A percentile compares a stretch with the other conserved stretches of the same genome.
These are phyloP conservation scores for Kwoniella sp. DNA, from an alignment of 768 basidiomycete genomes.

Conservation along the genomic window DNA sequence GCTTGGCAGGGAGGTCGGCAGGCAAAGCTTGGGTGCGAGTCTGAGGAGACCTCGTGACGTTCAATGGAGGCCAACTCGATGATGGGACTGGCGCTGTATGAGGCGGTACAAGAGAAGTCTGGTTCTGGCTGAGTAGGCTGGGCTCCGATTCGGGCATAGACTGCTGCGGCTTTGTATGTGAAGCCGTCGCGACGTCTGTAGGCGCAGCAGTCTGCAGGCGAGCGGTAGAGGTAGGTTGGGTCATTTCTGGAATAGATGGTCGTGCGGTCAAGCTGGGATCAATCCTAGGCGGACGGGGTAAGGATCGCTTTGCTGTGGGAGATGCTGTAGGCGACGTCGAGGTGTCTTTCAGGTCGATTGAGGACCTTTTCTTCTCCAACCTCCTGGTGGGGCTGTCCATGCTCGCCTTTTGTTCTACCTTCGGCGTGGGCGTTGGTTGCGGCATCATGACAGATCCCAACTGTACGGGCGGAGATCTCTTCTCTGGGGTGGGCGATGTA, in stretches of 20 bases:
- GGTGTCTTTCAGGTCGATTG: slow-evolving; percentile 21
- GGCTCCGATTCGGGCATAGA: not conserved
- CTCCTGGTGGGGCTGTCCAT: slow-evolving; percentile 17
- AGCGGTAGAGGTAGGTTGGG: slow-evolving; percentile 3
- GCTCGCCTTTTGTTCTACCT: slow-evolving; percentile 14
- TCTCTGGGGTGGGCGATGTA: slow-evolving; percentile 3
- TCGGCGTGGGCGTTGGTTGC: slow-evolving; percentile 22
- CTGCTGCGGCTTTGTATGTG: slow-evolving; percentile 6
- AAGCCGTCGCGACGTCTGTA: slow-evolving; percentile 7
- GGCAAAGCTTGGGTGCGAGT: not conserved
- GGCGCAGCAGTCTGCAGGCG: slow-evolving; percentile 13
- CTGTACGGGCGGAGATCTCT: slow-evolving; percentile 18
- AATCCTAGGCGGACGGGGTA: slow-evolving; percentile 42
- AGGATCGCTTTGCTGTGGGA: slow-evolving; percentile 30
- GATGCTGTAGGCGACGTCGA: slow-evolving; percentile 36
- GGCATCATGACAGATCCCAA: slow-evolving; percentile 27
- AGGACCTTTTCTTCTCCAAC: slow-evolving; percentile 34
- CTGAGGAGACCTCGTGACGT: slow-evolving; percentile 14
- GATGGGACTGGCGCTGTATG: slow-evolving; percentile 20
- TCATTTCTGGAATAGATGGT: slow-evolving; percentile 3
- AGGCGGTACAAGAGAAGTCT: slow-evolving; percentile 6
- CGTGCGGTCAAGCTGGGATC: not conserved
- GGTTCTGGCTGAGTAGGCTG: not conserved
- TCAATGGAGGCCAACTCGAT: slow-evolving; percentile 22
- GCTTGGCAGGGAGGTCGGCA: slow-evolving; percentile 4